Percentiles rank a stretch among this genome's conserved stretches.
Evolutionary conservation across 192 early-diverging fungal genomes (phyloP).

Genomic region (Martensiomyces pterosporus): DNA sequence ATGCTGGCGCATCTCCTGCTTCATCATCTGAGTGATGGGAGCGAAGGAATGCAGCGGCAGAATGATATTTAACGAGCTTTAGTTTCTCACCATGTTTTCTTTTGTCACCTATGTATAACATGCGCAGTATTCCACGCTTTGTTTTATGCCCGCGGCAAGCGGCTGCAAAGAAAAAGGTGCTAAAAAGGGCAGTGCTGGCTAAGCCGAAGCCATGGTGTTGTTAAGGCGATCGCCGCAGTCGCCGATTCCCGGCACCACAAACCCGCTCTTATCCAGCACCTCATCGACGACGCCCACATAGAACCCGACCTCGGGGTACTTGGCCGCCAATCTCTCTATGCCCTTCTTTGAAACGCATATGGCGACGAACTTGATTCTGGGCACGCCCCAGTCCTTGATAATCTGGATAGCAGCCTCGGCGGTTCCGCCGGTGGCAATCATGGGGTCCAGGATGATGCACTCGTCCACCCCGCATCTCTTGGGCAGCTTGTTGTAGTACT

Average conservation of each 20-base stretch:
- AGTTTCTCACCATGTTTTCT: neutral
- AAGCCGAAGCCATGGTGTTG: constrained; percentile 34
- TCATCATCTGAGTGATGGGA: too few species aligned
- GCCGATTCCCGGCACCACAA: constrained; percentile 60
- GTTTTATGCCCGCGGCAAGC: too few species aligned
- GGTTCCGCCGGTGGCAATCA: constrained; percentile 78
- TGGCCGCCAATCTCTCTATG: constrained; percentile 34
- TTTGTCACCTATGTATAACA: constrained; percentile 2
- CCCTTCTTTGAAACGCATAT: constrained; percentile 56
- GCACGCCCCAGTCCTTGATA: constrained; percentile 74
- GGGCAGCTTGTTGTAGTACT: constrained; percentile 91
- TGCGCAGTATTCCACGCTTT: neutral
- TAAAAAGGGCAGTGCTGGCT: neutral
- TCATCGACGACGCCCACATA: constrained; percentile 59
- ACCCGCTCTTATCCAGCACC: constrained; percentile 54
- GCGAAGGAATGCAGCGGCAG: constrained; percentile 3
- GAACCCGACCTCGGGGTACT: constrained; percentile 57
- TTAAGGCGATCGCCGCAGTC: constrained; percentile 68
- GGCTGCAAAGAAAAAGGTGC: neutral
- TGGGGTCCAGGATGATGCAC: constrained; percentile 75
- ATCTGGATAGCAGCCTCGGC: constrained; percentile 74
- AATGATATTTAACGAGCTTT: neutral
- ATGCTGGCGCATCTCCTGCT: too few species aligned
- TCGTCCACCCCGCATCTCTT: constrained; percentile 59
- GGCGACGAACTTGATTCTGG: constrained; percentile 66